phyloP scores from a whole-genome alignment of 305 asterid species.

The Fraxinus baroniana region DNA sequence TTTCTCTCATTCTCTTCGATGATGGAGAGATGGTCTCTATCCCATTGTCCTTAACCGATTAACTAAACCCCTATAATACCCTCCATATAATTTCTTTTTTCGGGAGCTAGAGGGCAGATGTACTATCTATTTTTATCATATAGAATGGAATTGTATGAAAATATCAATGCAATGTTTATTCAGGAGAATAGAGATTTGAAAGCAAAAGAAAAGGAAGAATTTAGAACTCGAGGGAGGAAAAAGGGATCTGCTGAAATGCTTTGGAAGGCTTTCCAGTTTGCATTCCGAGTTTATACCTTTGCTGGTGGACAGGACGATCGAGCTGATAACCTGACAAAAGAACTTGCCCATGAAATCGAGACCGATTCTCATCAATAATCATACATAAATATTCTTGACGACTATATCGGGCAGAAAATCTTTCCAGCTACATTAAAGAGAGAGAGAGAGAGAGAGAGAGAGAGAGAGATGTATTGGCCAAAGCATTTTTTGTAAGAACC shows the following conservation, averaged over 20 bases:
- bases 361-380: conserved; percentile 37
- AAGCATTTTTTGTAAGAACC: neutral
- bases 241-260: no score
- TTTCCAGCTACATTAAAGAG: neutral
- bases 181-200: conserved; percentile 46
- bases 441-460: no score
- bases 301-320: conserved; percentile 94
- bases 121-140: no score
- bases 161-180: neutral
- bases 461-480: neutral
- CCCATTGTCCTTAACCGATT: no score
- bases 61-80: no score
- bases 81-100: no score
- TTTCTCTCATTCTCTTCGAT: no score
- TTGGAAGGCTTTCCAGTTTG: conserved; percentile 32
- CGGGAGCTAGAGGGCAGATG: no score
- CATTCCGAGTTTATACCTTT: conserved; percentile 75
- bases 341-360: conserved; percentile 76
- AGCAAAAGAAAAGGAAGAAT: no score
- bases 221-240: no score
- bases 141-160: no score
- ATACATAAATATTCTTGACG: neutral
- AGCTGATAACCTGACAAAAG: conserved; percentile 75
- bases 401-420: neutral
- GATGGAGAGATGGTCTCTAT: no score